Conservation (phyloP, 306 rosid species). For the Hippophae tibetana region DNA sequence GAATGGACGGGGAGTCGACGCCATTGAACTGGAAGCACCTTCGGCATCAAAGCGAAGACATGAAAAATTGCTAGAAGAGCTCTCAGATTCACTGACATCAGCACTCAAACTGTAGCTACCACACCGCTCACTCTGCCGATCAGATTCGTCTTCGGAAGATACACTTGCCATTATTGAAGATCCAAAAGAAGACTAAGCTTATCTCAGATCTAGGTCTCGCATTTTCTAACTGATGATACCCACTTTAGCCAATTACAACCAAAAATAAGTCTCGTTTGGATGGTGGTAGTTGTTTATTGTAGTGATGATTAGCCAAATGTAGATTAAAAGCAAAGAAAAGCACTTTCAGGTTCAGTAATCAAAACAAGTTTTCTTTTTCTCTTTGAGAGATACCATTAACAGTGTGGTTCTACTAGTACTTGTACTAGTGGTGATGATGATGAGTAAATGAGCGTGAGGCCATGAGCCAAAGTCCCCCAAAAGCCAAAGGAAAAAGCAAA, state of each 20-base stretch:
- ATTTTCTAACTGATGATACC: constrained; percentile 11
- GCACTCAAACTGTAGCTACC: constrained; percentile 90
- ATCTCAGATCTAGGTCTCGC: constrained; percentile 25
- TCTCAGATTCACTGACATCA: constrained; percentile 88
- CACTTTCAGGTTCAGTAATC: neutral
- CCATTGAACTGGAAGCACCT: constrained; percentile 67
- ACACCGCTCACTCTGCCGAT: constrained; percentile 68
- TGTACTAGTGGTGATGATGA: too few relatives aligned
- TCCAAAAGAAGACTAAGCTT: neutral
- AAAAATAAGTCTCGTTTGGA: neutral
- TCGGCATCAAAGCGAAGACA: constrained; percentile 60
- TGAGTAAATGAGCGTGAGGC: too few relatives aligned
- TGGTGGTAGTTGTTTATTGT: neutral
- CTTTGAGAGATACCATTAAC: too few relatives aligned
- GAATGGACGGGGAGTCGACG: constrained; percentile 51
- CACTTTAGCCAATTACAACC: neutral
- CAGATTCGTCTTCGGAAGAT: constrained; percentile 66
- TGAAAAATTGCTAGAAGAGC: constrained; percentile 62
- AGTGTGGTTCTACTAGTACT: too few relatives aligned
- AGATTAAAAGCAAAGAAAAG: neutral
- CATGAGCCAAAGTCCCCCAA: neutral
- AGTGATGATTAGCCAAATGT: neutral
- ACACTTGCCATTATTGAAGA: constrained; percentile 51
- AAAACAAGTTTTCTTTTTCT: too few relatives aligned
- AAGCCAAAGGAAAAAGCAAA: constrained; percentile 25